Conservation (phyloP, 225 moss, liverwort and hornwort species). For the Ulota crispa region DNA sequence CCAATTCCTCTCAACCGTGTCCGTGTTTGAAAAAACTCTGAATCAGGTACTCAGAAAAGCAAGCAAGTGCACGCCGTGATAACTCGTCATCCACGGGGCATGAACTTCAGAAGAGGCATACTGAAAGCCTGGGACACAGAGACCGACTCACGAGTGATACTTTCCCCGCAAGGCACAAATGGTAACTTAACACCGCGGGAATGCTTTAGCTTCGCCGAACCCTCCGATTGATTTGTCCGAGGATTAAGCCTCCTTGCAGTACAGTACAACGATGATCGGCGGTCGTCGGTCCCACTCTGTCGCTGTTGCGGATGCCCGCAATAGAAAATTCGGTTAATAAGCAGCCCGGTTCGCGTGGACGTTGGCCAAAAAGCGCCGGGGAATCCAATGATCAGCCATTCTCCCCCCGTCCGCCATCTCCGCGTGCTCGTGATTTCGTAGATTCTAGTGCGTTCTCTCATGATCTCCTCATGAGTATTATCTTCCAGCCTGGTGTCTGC, state of each 20-base stretch:
- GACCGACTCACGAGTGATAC: neutral
- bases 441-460: neutral
- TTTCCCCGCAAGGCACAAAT: neutral
- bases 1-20: neutral
- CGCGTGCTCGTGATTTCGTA: neutral
- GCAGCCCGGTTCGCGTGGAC: neutral
- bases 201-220: neutral
- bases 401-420: neutral
- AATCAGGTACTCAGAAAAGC: neutral
- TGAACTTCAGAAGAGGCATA: neutral
- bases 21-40: neutral
- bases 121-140: neutral
- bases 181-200: neutral
- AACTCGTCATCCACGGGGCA: neutral
- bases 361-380: neutral
- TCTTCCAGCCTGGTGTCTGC: neutral
- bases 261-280: neutral
- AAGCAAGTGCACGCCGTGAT: neutral
- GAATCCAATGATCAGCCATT: constrained; percentile 24
- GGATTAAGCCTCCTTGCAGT: neutral
- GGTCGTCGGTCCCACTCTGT: neutral
- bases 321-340: neutral
- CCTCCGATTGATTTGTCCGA: neutral
- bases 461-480: neutral
- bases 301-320: neutral